Conservation (phyloP, 176 grass and related monocot genomes). For the Neostapfia colusana region DNA sequence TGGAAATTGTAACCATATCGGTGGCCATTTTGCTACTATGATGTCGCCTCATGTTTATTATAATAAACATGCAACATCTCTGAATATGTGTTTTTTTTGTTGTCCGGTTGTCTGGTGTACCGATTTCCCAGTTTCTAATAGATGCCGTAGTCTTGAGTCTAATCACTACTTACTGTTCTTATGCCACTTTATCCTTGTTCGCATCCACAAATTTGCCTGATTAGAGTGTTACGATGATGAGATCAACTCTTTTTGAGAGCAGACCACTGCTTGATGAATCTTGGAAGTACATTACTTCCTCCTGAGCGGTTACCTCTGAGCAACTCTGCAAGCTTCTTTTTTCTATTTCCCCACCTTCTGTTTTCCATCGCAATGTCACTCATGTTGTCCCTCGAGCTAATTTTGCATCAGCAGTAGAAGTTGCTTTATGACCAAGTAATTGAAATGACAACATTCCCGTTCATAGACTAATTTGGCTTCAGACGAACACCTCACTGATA, state of each 20-base stretch:
- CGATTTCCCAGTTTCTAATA: background rate
- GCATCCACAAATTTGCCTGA: background rate
- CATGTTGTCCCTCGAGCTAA: background rate
- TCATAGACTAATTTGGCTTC: background rate
- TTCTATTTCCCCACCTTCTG: background rate
- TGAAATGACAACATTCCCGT: background rate
- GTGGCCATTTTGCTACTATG: too few species aligned
- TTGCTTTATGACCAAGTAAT: background rate
- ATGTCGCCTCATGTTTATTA: background rate
- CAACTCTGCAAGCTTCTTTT: conserved; percentile 6
- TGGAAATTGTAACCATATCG: background rate
- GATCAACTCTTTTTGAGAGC: conserved; percentile 16
- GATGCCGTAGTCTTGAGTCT: background rate
- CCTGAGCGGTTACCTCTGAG: conserved; percentile 93
- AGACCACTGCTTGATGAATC: conserved; percentile 41
- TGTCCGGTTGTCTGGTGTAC: background rate
- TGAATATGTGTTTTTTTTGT: background rate
- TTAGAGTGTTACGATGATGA: conserved; percentile 51
- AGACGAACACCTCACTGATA: background rate
- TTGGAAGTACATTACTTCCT: conserved; percentile 51
- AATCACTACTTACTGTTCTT: background rate
- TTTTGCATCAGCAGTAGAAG: background rate
- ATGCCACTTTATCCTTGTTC: background rate
- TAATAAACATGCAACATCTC: background rate
- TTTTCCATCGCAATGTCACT: background rate